These are phyloP conservation scores for Ustilago loliicola DNA, from an alignment of 1,284 basidiomycete species.

Conservation along the genomic window DNA sequence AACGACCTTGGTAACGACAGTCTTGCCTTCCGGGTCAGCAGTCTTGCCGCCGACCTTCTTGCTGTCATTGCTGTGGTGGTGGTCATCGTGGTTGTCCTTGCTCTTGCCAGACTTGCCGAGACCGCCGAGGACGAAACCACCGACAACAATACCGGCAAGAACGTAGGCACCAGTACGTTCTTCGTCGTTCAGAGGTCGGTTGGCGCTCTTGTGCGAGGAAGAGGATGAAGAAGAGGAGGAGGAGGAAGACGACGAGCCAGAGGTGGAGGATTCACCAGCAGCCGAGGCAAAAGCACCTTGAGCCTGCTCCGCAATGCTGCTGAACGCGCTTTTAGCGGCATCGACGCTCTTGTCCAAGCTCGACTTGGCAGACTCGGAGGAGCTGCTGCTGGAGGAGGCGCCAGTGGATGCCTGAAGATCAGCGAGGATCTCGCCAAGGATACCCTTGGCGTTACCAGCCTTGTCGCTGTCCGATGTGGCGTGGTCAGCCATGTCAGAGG, in stretches of 20 bases:
- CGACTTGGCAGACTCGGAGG: conserved; percentile 20
- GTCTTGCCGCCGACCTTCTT: neutral
- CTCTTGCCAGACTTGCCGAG: conserved; percentile 65
- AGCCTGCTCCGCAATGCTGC: conserved; percentile 42
- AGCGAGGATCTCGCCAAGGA: conserved; percentile 44
- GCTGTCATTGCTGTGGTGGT: conserved; percentile 15
- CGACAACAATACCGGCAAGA: conserved; percentile 75
- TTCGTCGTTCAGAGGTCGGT: conserved; percentile 74
- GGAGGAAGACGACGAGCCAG: conserved; percentile 37
- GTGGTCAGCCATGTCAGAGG: conserved; percentile 38
- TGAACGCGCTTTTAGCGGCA: conserved; percentile 39
- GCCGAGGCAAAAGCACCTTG: conserved; percentile 45
- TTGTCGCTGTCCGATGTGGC: conserved; percentile 13
- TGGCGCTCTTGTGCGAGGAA: conserved; percentile 24
- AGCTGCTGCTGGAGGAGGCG: conserved; percentile 8
- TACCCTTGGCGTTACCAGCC: conserved; percentile 29
- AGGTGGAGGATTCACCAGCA: conserved; percentile 16
- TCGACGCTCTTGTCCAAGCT: conserved; percentile 35
- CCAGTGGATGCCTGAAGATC: conserved; percentile 37
- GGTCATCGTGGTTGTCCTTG: conserved; percentile 21
- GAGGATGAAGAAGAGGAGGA: conserved; percentile 24
- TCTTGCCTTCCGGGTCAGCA: conserved; percentile 16
- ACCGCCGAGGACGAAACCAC: conserved; percentile 75
- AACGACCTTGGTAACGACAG: conserved; percentile 13
- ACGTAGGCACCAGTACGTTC: conserved; percentile 76